A percentile compares a stretch with the other conserved stretches of the same genome.
These are phyloP conservation scores for Haplosporangium sp. DNA, from an alignment of 371 early-diverging fungal genomes.

Conservation along the genomic window DNA sequence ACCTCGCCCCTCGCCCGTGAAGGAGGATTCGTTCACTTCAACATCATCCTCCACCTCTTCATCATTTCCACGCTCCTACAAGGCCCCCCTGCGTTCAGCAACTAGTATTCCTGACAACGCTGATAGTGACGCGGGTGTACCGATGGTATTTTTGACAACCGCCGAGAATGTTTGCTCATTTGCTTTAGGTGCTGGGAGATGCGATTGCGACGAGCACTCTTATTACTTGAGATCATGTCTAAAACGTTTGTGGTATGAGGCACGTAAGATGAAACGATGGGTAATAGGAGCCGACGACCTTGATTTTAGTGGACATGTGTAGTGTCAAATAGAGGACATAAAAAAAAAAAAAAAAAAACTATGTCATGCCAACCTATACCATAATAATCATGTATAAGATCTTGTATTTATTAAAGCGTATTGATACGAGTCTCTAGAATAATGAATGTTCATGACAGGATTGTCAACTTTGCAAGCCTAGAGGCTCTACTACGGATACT, in stretches of 20 bases:
- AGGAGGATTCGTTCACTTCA: not conserved
- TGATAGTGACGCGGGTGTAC: conserved; percentile 1
- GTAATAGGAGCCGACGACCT: conserved; percentile 8
- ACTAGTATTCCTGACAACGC: not conserved
- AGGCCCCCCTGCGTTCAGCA: not conserved
- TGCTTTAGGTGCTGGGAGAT: conserved; percentile 17
- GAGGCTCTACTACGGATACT: conserved; percentile 41
- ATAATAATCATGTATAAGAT: not conserved
- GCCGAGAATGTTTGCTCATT: conserved; percentile 21
- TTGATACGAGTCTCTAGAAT: not conserved
- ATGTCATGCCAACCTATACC: not conserved
- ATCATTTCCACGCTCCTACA: not conserved
- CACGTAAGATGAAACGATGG: conserved; percentile 21
- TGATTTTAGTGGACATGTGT: conserved; percentile 15
- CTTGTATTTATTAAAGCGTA: not conserved
- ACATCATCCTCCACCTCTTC: not conserved
- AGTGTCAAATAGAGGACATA: not conserved
- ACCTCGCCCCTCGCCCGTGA: not conserved
- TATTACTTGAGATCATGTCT: conserved; percentile 8
- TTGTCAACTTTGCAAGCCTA: conserved; percentile 37
- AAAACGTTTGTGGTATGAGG: conserved; percentile 24
- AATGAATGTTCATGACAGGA: conserved; percentile 25
- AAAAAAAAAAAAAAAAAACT: not conserved
- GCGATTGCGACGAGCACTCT: conserved; percentile 18
- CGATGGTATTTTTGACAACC: conserved; percentile 30